Evolutionary conservation across 352 stramenopile species (phyloP).

Genomic region (Nothophytophthora sp.): DNA sequence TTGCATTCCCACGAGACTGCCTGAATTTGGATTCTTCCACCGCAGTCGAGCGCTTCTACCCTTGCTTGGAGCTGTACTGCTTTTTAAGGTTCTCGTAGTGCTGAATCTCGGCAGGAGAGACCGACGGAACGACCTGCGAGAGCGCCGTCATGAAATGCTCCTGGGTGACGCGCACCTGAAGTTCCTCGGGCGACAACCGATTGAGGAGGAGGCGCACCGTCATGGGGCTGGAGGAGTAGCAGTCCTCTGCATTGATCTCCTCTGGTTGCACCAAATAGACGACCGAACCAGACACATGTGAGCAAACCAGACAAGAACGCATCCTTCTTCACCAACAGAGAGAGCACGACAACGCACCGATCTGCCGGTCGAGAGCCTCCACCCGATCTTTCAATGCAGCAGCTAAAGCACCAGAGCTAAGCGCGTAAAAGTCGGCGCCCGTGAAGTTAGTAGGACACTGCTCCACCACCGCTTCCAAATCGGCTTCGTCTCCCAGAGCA

Average conservation of each 20-base stretch:
- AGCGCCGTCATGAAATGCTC: conserved; percentile 67
- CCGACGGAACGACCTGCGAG: conserved; percentile 73
- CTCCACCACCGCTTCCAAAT: conserved; percentile 62
- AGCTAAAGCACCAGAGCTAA: conserved; percentile 75
- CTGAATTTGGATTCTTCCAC: not conserved
- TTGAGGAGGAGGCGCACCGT: conserved; percentile 72
- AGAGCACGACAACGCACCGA: conserved; percentile 43
- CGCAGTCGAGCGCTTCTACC: conserved; percentile 10
- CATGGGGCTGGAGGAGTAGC: conserved; percentile 77
- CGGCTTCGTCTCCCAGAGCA: conserved; percentile 51
- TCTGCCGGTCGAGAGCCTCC: conserved; percentile 54
- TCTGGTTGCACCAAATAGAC: conserved; percentile 33
- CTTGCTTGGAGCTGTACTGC: conserved; percentile 82
- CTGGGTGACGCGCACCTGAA: conserved; percentile 56
- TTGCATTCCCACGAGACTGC: no score
- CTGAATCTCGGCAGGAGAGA: conserved; percentile 80
- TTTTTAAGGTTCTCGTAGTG: conserved; percentile 89
- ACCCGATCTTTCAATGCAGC: conserved; percentile 83
- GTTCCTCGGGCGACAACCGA: conserved; percentile 54
- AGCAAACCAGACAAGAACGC: conserved; percentile 5
- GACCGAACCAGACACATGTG: conserved; percentile 10
- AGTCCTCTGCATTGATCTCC: conserved; percentile 73
- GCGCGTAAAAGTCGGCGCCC: conserved; percentile 83
- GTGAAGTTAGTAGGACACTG: conserved; percentile 77
- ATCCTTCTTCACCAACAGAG: conserved; percentile 2